Conservation (phyloP, 352 stramenopile genomes). For the Globisporangium camurandrum region DNA sequence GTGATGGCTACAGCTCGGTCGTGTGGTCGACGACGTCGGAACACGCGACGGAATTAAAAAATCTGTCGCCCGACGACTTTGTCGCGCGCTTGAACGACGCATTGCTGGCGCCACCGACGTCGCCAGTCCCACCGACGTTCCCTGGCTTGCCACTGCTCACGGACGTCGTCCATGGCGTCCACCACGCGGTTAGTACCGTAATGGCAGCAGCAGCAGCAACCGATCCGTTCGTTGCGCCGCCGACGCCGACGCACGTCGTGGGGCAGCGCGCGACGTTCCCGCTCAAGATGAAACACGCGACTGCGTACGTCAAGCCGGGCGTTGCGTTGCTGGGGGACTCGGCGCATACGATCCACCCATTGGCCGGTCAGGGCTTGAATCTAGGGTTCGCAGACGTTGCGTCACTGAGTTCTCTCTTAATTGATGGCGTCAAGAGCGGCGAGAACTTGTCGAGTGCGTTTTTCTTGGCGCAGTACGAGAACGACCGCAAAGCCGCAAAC, state of each 20-base stretch:
- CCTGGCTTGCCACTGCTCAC: conserved; percentile 72
- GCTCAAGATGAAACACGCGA: conserved; percentile 85
- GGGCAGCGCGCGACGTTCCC: conserved; percentile 81
- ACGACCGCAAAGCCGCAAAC: conserved; percentile 81
- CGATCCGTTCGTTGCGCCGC: conserved; percentile 71
- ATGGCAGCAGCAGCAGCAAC: conserved; percentile 64
- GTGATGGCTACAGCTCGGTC: conserved; percentile 85
- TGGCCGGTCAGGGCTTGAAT: conserved; percentile 95
- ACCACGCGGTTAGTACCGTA: conserved; percentile 66
- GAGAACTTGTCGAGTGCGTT: conserved; percentile 67
- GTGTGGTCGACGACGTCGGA: conserved; percentile 87
- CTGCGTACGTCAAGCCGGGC: conserved; percentile 77
- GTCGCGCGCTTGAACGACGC: conserved; percentile 75
- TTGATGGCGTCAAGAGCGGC: conserved; percentile 70
- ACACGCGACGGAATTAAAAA: conserved; percentile 76
- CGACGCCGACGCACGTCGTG: conserved; percentile 55
- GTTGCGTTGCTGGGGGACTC: conserved; percentile 93
- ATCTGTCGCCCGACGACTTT: conserved; percentile 66
- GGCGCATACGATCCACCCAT: conserved; percentile 94
- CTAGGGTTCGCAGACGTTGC: conserved; percentile 90
- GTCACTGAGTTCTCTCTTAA: conserved; percentile 61
- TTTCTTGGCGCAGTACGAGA: conserved; percentile 83
- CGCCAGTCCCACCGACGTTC: conserved; percentile 51
- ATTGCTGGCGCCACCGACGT: conserved; percentile 38
- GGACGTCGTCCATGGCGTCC: conserved; percentile 69